Base-by-base conservation (phyloP, 495 filamentous ascomycete genomes). In the Gamarada debralockiae region DNA sequence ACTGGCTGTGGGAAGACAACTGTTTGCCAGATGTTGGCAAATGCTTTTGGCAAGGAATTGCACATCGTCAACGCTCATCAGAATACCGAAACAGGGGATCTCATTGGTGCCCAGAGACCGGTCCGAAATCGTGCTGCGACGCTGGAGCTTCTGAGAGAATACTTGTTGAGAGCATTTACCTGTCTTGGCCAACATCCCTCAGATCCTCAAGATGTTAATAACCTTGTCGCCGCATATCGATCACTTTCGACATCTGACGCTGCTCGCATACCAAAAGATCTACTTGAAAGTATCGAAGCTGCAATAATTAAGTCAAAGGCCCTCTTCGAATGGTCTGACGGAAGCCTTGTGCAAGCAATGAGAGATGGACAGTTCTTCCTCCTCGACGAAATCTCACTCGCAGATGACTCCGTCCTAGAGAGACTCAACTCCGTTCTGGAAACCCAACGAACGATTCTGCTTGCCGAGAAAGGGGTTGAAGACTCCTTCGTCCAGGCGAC, bases 1-100 rank as follows among this genome's bases (percentile, higher is more conserved):
- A 99, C 95, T 39, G 95, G 95, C 1, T 96, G 91, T 60, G 95
- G 95, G 24, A 99, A 99, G 71, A 99, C 95, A 1, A 95, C 90
- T 7, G 86, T 97, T 17, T 95, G 90, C 57, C 95, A 99, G 67
- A 79, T 95, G 55, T 79, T 99, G 44, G 89, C 95, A 3, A 83
- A 92, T 53, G 82, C 87, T 17, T 79, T 88, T 61, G 74, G 75
- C 23, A 87, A 84, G 57, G 70, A 85, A 53, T 68, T 99, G 40
- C 80, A 89, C 56, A 95, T 91, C 60, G 84, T 97, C 60, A 99
- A 97, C 70, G 95, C 95, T 8, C 95, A 99, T 65, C 90, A 96
- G 58, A 99, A 97, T 56, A 85, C 92, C 9, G 95, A 99, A 66
- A 96, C 93, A 1, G 91, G 95, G 8, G 95, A 99, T 69, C 78